Evolutionary conservation across 352 stramenopile genomes (phyloP), one percentile per base, ranked within the genome.

Genomic region (Phytophthora niederhauseri): DNA sequence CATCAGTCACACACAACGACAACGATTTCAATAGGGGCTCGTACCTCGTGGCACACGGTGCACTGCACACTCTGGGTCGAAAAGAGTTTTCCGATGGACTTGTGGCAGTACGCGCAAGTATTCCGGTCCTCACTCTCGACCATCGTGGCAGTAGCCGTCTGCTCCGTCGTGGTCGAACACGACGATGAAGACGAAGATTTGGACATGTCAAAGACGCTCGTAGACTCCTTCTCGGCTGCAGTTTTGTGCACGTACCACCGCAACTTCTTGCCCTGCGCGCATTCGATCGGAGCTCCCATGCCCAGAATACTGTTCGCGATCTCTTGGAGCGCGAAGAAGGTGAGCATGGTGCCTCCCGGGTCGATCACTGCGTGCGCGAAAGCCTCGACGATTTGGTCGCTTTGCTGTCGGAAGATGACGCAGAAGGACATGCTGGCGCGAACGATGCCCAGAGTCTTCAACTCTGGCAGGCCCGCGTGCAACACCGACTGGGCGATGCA

Each of bases 221-320:
- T 55, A 24, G 14, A 11, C 3, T 45, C 24, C 9, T 26, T n/a
- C 14, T 61, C 58, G 43, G 64, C 43, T 43, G 61, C 52, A 58
- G 56, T 70, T 31, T 79, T 73, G 43, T 77, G 66, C 61, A 84
- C 52, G 43, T 77, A 82, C 69, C 79, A 88, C 41, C 80, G 66
- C 43, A 90, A 57, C 31, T 88, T 90, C 73, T 88, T 90, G 56
- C 77, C 79, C 20, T 85, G 61, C 6, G 79, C 77, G 9, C 75
- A 78, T 19, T 73, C 61, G 14, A 80, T 77, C 11, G 75, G 68
- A 52, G 75, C 71, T 26, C 70, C 72, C 22, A 76, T 66, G 6
- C 67, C 59, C 15, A 82, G 43, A 12, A 80, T 57, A 28, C 57
- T 69, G 31, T 60, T 57, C 19, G 74, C 61, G 11, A 75, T 55